Conservation (phyloP, 2,329 filamentous ascomycete species). For the Penicillium sp. region DNA sequence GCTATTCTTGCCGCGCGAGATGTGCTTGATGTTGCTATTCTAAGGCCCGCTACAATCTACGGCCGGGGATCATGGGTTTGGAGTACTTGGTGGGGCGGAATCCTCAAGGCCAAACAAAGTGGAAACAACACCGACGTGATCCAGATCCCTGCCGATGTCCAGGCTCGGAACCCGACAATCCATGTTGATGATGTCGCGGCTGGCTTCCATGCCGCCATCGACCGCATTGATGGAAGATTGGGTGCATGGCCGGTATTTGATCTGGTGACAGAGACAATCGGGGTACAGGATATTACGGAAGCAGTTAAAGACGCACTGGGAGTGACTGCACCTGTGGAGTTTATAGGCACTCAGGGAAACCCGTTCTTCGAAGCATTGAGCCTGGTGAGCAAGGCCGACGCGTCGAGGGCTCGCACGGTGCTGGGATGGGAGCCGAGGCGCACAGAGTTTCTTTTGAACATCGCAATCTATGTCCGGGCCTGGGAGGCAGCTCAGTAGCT, state of each 20-base stretch:
- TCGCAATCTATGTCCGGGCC: conserved; percentile 23
- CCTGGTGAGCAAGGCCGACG: not conserved
- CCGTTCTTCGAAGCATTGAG: not conserved
- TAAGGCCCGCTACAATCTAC: not conserved
- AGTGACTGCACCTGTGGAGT: not conserved
- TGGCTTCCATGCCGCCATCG: conserved; percentile 39
- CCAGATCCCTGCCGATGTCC: not conserved
- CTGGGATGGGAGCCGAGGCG: conserved; percentile 42
- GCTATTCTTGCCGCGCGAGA: not conserved
- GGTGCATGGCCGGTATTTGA: conserved; percentile 46
- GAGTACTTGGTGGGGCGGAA: not conserved
- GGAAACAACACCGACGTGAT: not conserved
- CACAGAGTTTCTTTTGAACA: conserved; percentile 26
- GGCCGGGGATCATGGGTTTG: conserved; percentile 1
- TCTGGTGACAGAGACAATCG: conserved; percentile 33
- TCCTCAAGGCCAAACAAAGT: not conserved
- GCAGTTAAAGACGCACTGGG: conserved; percentile 14
- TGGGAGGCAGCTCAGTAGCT: conserved; percentile 10
- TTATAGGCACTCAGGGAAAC: not conserved
- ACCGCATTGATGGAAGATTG: conserved; percentile 35
- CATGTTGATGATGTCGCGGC: conserved; percentile 43
- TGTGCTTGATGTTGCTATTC: not conserved
- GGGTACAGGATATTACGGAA: conserved; percentile 34
- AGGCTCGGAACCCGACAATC: not conserved
- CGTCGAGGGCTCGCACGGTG: conserved; percentile 19